Base-by-base conservation (phyloP, 371 early-diverging fungal species). In the Mortierella sp. region DNA sequence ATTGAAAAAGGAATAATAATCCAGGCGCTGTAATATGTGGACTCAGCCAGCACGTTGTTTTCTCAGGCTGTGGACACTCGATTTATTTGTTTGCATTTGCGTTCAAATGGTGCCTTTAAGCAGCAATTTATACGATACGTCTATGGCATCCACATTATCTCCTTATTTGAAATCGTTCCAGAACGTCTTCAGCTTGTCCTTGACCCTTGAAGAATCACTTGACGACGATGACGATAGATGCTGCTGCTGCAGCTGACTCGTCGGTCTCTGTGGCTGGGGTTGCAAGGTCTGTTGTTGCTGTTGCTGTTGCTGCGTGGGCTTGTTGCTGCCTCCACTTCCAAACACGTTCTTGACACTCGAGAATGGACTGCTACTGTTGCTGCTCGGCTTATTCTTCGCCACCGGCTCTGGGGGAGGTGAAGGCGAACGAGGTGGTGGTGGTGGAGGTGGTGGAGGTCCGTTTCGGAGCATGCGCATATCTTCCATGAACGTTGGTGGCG, bases 401-500 rank as follows among this genome's bases (percentile, higher is more conserved):
- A 24, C 24, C 30, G 54, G 58, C 49, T 55, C 47, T 11, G 65
- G 70, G 15, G 78, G 78, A 6, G 78, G 78, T 1, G 78, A 76
- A 12, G 78, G 78, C 19, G 78, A 76, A n/a, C 78, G 78, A 26
- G 75, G 69, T 50, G 66, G 78, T 17, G 70, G 66, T 15, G 78
- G 70, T 19, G 78, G 78, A 6, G 78, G 78, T 21, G 70, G 76
- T 26, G 76, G 76, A 4, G 76, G 76, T 2, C 72, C 72, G 24
- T 60, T 64, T 41, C 70, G 48, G 23, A 88, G 71, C 54, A 81
- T 44, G 7, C 83, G 79, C 30, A 93, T 75, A 54, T 89, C 87
- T 17, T 92, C 85, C 42, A 97, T 81, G 73, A 93, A 95, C 59
- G 88, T 81, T 21, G 84, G 83, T 8, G 98, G 94, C 23, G 93